Conservation (phyloP, 805 yeast genomes). For the Candida saitoana region DNA sequence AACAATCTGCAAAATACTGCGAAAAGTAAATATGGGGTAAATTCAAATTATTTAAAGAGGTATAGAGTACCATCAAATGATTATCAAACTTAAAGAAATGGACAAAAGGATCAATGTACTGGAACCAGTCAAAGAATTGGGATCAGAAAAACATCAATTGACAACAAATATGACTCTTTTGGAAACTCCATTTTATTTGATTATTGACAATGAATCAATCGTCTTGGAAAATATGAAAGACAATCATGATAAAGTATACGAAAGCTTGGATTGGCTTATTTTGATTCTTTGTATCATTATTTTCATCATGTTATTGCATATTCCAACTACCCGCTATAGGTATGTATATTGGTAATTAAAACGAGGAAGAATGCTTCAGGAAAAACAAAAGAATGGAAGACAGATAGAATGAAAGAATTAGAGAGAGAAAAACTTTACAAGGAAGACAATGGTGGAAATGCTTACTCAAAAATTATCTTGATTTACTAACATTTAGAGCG, state of each 20-base stretch:
- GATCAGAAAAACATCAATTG: neutral
- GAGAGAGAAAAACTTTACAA: no score
- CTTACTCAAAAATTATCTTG: no score
- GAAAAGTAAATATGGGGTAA: neutral
- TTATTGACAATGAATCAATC: neutral
- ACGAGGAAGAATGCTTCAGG: no score
- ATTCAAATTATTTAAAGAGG: neutral
- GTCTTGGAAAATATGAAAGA: neutral
- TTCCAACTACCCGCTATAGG: constrained; percentile 4
- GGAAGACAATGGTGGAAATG: no score
- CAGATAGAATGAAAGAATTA: no score
- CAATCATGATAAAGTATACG: neutral
- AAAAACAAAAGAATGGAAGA: no score
- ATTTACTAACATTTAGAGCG: neutral
- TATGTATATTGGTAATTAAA: no score
- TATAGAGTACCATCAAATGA: neutral
- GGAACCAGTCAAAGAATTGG: neutral
- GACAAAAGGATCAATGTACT: neutral
- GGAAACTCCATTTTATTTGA: constrained; percentile 1
- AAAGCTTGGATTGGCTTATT: neutral
- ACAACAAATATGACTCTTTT: neutral
- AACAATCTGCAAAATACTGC: neutral
- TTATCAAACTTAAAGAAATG: neutral
- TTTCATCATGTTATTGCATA: neutral
- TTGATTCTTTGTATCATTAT: neutral